Evolutionary conservation across 2,329 filamentous ascomycete species (phyloP), one percentile per base, ranked within the genome.

Genomic region (Apiospora aurea): DNA sequence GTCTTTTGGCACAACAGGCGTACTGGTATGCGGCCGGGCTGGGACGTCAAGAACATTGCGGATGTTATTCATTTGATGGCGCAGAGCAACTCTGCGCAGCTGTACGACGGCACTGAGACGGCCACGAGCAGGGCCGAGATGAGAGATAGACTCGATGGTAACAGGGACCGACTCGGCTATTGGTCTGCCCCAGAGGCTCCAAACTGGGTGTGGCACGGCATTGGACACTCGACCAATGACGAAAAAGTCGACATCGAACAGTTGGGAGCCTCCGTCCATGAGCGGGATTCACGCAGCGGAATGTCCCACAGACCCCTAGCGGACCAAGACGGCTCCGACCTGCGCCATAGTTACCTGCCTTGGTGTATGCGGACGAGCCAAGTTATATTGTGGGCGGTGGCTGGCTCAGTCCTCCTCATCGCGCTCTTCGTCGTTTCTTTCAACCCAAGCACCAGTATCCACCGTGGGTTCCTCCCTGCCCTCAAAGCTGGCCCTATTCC

Each of bases 21-120:
- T 76, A 97, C 94, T 0, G 95, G 95, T 0, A 84, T 97, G 74
- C 88, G 92, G 78, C 71, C 74, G 10, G 51, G 71, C 10, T 98
- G 95, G 95, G 94, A 97, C 79, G 89, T 94, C 2, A 87, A 92
- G 66, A 96, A 92, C 34, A 84, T 98, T 10, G 95, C 93, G 3
- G 95, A 98, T 79, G 84, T 97, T 49, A 87, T 96, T 61, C 89
- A 92, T 1, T 86, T 98, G 14, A 87, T 97, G 38, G 92, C 94
- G 75, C 89, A 93, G 73, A 95, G 94, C 75, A 97, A 97, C 81
- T 90, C 92, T 24, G 87, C 95, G 68, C 85, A 86, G 29, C 92
- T 93, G 77, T 97, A 95, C 80, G 86, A 88, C 16, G 89, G 90
- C 4, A 90, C 91, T 0, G 92, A 95, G 76, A 89, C 90, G 0